phyloP scores from a whole-genome alignment of 78 protist species.

The Capsaspora owczarzaki region DNA sequence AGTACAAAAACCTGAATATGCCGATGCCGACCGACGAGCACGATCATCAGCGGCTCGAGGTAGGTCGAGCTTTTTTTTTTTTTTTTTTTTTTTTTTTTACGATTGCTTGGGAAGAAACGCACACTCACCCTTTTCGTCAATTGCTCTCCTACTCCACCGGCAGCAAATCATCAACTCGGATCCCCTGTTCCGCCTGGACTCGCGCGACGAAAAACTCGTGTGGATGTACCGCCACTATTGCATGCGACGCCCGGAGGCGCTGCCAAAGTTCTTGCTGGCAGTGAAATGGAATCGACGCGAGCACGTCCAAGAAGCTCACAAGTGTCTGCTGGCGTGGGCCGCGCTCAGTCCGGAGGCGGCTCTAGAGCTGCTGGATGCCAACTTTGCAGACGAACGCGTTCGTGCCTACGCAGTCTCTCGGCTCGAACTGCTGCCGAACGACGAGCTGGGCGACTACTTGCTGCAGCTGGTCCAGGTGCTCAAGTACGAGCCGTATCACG shows the following conservation, averaged over 20 bases:
- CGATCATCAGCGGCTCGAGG: background rate
- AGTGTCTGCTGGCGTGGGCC: constrained; percentile 42
- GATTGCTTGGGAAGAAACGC: too few relatives aligned
- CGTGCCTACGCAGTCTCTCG: constrained; percentile 64
- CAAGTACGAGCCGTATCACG: constrained; percentile 66
- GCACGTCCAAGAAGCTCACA: constrained; percentile 56
- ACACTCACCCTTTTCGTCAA: too few relatives aligned
- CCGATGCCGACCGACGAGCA: background rate
- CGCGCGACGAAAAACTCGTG: background rate
- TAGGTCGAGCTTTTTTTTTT: too few relatives aligned
- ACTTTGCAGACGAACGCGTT: constrained; percentile 59
- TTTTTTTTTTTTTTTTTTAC: too few relatives aligned
- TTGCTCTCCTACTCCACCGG: too few relatives aligned
- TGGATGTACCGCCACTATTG: constrained; percentile 18
- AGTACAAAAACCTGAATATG: background rate
- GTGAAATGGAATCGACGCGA: constrained; percentile 60
- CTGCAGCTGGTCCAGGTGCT: constrained; percentile 80
- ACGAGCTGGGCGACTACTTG: constrained; percentile 51
- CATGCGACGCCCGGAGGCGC: constrained; percentile 30
- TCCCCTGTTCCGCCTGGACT: background rate
- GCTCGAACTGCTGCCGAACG: constrained; percentile 57
- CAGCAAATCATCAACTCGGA: background rate
- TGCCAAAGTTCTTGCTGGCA: constrained; percentile 73
- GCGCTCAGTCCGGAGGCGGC: constrained; percentile 32
- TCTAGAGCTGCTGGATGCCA: constrained; percentile 67